These are phyloP conservation scores for Plasmodium cynomolgi DNA, from an alignment of 169 alveolate genomes.

Conservation along the genomic window DNA sequence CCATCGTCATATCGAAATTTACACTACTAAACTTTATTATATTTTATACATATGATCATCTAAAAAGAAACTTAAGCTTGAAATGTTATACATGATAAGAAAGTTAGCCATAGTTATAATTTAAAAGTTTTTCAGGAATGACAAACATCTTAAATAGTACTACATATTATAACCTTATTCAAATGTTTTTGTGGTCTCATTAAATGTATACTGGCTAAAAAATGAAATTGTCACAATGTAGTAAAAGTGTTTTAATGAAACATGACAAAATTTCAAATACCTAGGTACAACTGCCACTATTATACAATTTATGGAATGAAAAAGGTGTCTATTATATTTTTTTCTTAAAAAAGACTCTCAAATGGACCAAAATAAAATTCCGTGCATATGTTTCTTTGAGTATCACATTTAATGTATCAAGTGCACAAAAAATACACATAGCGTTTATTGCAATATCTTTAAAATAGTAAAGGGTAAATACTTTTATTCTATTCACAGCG, in stretches of 20 bases:
- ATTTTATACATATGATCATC: neutral
- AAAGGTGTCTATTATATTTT: neutral
- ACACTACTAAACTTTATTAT: neutral
- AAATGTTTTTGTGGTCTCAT: neutral
- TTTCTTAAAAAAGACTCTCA: neutral
- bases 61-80: neutral
- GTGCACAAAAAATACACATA: neutral
- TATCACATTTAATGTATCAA: neutral
- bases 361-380: neutral
- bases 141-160: neutral
- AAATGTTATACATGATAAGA: neutral
- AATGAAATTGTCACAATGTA: neutral
- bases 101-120: neutral
- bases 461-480: neutral
- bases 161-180: neutral
- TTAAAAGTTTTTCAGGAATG: neutral
- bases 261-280: neutral
- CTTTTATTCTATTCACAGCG: neutral
- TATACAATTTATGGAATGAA: neutral
- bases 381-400: neutral
- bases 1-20: neutral
- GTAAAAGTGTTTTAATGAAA: neutral
- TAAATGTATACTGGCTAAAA: neutral
- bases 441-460: neutral
- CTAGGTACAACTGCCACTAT: neutral